Base-by-base conservation (phyloP, 768 basidiomycete species). In the Roridomyces roridus region DNA sequence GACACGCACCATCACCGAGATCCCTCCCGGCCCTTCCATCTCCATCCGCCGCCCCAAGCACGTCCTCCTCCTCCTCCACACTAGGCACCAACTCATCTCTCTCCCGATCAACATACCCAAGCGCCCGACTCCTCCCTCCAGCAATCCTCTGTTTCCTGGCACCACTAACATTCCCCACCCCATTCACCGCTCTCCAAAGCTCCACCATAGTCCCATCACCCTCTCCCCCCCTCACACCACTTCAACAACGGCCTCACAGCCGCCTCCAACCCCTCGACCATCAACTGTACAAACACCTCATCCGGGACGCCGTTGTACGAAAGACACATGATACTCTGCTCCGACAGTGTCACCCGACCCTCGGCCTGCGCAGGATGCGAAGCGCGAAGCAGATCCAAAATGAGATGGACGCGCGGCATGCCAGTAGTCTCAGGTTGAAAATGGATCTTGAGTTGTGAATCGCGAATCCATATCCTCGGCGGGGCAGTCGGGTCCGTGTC, bases 401-500 rank as follows among this genome's bases (percentile, higher is more conserved):
- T 88, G 2, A 79, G 70, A 36, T 91, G 88, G 0, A 82, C 76
- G 0, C 71, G 68, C 39, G 29, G 51, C 56, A 7, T 71, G 70
- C 5, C n/a, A n/a, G n/a, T n/a, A n/a, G n/a, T n/a, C n/a, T n/a
- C n/a, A n/a, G n/a, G n/a, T n/a, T 57, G 54, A 31, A 83, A 71
- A 4, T 78, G 71, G 50, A 88, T 86, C 51, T 89, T 89, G n/a
- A 72, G 76, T 34, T 89, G 87, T 0, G 86, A 88, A 0, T 73
- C 65, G 0, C 87, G 80, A 8, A 87, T 84, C 85, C 85, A 88
- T 10, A 88, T 85, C 45, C 73, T 77, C 0, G 80, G 80, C 14
- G 29, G 29, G 29, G 6, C 14, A 14, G 68, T 72, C 0, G 64
- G 62, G 35, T 77, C 77, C 5, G 60, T 64, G 46, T 86, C 77